Evolutionary conservation across 495 filamentous ascomycete species (phyloP).

Genomic region (Trichoderma asperelloides): DNA sequence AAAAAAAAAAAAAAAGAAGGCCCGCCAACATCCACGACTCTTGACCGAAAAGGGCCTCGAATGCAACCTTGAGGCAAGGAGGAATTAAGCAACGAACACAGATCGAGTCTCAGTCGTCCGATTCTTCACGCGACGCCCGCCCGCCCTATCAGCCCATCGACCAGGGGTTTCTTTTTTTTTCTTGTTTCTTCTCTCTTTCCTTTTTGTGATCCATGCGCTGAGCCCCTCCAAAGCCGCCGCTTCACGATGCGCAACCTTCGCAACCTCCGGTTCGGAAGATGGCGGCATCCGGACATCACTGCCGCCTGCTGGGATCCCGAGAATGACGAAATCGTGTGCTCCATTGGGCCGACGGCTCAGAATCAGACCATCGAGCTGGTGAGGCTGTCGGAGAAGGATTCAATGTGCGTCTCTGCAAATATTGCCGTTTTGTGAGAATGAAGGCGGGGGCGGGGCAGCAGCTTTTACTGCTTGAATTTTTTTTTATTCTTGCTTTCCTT

Average conservation of each 20-base stretch:
- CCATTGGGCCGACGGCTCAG: conserved; percentile 60
- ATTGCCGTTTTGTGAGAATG: conserved; percentile 9
- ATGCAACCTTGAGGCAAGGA: neutral
- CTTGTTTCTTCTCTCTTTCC: neutral
- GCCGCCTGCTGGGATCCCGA: conserved; percentile 70
- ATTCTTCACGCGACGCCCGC: conserved; percentile 6
- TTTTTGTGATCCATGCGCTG: neutral
- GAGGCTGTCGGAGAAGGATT: conserved; percentile 34
- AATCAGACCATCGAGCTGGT: conserved; percentile 58
- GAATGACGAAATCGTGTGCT: conserved; percentile 61
- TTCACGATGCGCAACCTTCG: conserved; percentile 66
- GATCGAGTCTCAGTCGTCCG: neutral
- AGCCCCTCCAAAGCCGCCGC: neutral
- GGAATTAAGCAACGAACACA: neutral
- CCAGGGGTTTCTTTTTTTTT: neutral
- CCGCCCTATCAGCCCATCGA: neutral
- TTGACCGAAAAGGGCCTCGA: neutral
- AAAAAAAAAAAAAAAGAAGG: neutral
- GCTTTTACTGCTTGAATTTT: neutral
- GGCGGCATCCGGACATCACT: conserved; percentile 49
- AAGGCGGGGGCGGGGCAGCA: conserved; percentile 1
- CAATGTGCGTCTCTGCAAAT: conserved; percentile 30
- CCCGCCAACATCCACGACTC: neutral
- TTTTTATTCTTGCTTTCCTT: conserved; percentile 11
- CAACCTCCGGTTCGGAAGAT: conserved; percentile 56